Conservation (phyloP, 345 rosid species). For the Murraya paniculata region DNA sequence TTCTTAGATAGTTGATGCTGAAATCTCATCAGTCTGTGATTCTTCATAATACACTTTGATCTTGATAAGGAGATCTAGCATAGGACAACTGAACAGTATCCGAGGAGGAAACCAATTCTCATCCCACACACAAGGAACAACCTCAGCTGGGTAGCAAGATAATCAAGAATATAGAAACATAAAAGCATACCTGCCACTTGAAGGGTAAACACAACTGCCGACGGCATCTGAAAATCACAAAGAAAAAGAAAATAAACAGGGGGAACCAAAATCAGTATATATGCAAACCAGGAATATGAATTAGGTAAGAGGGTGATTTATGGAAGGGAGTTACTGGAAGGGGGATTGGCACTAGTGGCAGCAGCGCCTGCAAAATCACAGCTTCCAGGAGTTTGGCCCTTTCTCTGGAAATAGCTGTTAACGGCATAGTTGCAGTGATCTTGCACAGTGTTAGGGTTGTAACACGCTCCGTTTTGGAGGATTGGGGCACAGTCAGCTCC, state of each 20-base stretch:
- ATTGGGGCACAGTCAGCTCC: slow-evolving; percentile 66
- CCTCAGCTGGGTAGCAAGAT: background rate
- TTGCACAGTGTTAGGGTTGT: slow-evolving; percentile 73
- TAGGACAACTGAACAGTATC: background rate
- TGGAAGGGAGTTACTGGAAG: slow-evolving; percentile 35
- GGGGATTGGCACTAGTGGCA: slow-evolving; percentile 30
- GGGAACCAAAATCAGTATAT: background rate
- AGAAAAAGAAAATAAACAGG: background rate
- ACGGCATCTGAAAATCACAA: slow-evolving; percentile 39
- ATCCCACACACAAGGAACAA: background rate
- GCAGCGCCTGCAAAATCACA: slow-evolving; percentile 85
- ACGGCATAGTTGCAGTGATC: slow-evolving; percentile 90
- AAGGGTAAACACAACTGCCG: slow-evolving; percentile 50
- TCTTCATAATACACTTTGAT: background rate
- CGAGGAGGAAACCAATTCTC: background rate
- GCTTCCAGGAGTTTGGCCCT: slow-evolving; percentile 49
- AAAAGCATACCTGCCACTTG: slow-evolving; percentile 58
- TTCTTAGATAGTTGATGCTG: background rate
- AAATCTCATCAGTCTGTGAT: background rate
- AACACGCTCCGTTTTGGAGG: slow-evolving; percentile 70
- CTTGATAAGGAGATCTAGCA: slow-evolving; percentile 2
- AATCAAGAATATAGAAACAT: background rate
- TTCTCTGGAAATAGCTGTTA: slow-evolving; percentile 78
- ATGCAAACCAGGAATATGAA: background rate
- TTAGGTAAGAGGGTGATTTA: background rate